Base-by-base conservation (phyloP, 306 rosid genomes). In the Vigna mungo region DNA sequence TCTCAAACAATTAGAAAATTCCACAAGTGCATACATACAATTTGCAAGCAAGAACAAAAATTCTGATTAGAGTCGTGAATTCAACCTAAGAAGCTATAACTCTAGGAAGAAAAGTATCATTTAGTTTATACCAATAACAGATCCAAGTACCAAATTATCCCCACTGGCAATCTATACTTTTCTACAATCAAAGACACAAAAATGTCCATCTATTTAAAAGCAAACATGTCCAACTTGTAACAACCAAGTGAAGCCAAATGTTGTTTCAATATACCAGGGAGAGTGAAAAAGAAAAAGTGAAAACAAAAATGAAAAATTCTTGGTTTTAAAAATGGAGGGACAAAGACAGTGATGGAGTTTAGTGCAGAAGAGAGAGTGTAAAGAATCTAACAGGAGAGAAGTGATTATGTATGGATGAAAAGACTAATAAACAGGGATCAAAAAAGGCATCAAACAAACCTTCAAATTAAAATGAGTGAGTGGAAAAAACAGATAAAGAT, bases 381-480 rank as follows among this genome's bases (percentile, higher is more conserved):
- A 79, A 64, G 78, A 72, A 83, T 79, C 76, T 76, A 80, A 82
- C 72, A 68, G 74, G 84, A 68, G 78, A 84, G 88, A 89, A 83
- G 92, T 78, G 89, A 85, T 49, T 25, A 2, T 43, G 15, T 43
- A 11, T 30, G 87, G 90, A 84, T 84, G 87, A 79, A 86, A 86
- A 71, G 86, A 84, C 87, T 86, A 83, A 54, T 39, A 68, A 47
- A 69, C 66, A 23, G 25, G 27, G 27, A 0, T 25, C 2, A 25
- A 25, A 25, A 25, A 25, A 25, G 0, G 3, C 27, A 25, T 25
- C 27, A 25, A 71, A 54, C 55, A 68, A 48, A 32, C 32, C 74
- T 62, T 7, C 62, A 80, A 79, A 82, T 75, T 69, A 64, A 67
- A 79, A n/a, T 21, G 64, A 58, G 60, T 69, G 18, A 36, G 43